Conservation (phyloP, 2,329 filamentous ascomycete species). For the Macrophomina tecta region DNA sequence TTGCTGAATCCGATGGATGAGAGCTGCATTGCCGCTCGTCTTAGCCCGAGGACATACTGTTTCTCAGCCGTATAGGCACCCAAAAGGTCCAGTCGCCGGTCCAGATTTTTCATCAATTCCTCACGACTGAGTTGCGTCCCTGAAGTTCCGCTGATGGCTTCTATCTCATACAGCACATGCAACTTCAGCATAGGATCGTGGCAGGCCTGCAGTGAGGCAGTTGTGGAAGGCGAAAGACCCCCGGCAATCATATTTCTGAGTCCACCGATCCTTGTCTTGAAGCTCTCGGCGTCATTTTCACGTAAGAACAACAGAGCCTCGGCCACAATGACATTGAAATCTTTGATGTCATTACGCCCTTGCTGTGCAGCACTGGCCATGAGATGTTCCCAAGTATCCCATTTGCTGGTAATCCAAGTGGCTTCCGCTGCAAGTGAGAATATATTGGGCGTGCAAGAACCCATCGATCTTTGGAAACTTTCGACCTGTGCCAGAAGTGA, state of each 20-base stretch:
- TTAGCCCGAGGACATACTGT: constrained; percentile 86
- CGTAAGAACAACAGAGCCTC: constrained; percentile 68
- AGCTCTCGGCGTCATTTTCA: constrained; percentile 56
- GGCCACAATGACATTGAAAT: constrained; percentile 86
- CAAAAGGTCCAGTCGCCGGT: constrained; percentile 82
- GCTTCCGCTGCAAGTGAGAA: constrained; percentile 89
- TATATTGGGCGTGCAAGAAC: constrained; percentile 53
- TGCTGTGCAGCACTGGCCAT: constrained; percentile 51
- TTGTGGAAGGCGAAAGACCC: constrained; percentile 76
- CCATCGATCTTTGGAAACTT: constrained; percentile 62
- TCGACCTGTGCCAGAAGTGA: constrained; percentile 86
- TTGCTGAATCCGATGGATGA: constrained; percentile 72
- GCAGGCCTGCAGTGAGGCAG: constrained; percentile 79
- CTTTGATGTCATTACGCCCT: constrained; percentile 46
- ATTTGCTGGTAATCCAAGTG: constrained; percentile 86
- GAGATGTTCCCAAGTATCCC: constrained; percentile 75
- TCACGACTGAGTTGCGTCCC: constrained; percentile 41
- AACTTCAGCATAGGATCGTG: constrained; percentile 86
- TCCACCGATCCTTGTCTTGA: constrained; percentile 64
- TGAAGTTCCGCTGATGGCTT: constrained; percentile 67
- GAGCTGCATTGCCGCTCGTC: constrained; percentile 85
- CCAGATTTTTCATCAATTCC: constrained; percentile 60
- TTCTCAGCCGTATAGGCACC: constrained; percentile 92
- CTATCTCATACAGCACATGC: constrained; percentile 86
- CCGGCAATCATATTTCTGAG: constrained; percentile 74